Percentiles rank a stretch among this genome's conserved stretches.
Evolutionary conservation across 768 basidiomycete species (phyloP).

Genomic region (Boletellus sp.): DNA sequence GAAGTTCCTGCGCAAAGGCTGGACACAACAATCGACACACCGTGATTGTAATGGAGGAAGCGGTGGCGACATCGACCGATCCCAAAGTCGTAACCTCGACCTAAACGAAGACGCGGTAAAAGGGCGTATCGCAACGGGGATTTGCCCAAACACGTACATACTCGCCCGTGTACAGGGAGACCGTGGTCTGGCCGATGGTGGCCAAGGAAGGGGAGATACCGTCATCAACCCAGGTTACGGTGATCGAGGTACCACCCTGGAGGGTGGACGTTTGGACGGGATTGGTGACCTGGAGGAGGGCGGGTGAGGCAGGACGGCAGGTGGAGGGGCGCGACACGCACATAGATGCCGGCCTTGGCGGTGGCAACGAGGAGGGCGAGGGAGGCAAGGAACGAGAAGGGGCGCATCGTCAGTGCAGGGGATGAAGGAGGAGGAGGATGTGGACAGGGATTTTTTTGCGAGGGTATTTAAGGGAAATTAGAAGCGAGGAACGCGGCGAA

Average conservation of each 20-base stretch:
- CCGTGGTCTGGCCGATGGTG: constrained; percentile 47
- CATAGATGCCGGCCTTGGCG: constrained; percentile 19
- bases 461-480: constrained; percentile 26
- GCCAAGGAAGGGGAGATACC: constrained; percentile 48
- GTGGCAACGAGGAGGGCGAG: constrained; percentile 21
- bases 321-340: not conserved
- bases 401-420: constrained; percentile 12
- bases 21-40: constrained; percentile 33
- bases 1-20: not conserved
- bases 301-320: not conserved
- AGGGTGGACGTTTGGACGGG: constrained; percentile 46
- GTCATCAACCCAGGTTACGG: constrained; percentile 62
- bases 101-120: constrained; percentile 29
- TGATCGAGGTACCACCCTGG: constrained; percentile 51
- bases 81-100: constrained; percentile 36
- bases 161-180: constrained; percentile 58
- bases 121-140: not conserved
- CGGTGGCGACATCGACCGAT: constrained; percentile 50
- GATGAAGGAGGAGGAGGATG: not conserved
- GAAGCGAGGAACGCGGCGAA: constrained; percentile 20
- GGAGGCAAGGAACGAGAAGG: constrained; percentile 8
- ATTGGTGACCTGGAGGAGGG: constrained; percentile 39
- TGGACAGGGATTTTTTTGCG: not conserved
- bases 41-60: constrained; percentile 51
- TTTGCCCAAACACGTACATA: constrained; percentile 36